Base-by-base conservation (phyloP, 2,329 filamentous ascomycete species). In the Verticillium klebahnii region DNA sequence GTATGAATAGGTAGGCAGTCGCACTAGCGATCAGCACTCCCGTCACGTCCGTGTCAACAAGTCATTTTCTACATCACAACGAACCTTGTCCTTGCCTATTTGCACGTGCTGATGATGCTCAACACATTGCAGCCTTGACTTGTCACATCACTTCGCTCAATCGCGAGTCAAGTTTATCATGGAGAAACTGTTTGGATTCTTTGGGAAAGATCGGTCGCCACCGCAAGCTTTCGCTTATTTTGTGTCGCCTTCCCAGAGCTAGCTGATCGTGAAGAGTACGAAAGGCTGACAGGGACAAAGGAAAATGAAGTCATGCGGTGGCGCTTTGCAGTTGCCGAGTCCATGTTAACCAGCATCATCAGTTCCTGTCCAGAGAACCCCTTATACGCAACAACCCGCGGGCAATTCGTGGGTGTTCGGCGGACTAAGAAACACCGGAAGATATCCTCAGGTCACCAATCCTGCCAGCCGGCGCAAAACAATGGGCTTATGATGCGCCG, bases 361-460 rank as follows among this genome's bases (percentile, higher is more conserved):
- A 75, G 74, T 71, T 63, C 70, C 72, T 71, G 72, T 77, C 77
- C 75, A 80, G 75, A 78, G 77, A 77, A 69, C 73, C 70, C 71
- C 72, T 71, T 72, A 73, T 69, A 71, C 72, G 71, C 71, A 75
- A 76, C 72, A 73, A 78, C 75, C 75, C 74, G 74, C 71, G 73
- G 72, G 73, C 74, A 70, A 72, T 72, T 69, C 69, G 69, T 72
- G 68, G 67, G 69, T 70, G 73, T 72, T 66, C 72, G 70, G 73
- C 68, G 69, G 69, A 70, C 70, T 67, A 68, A 71, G 65, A 70
- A 69, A 71, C 72, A 73, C 73, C 70, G 70, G 71, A 70, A 69
- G 67, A 62, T 62, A 68, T 69, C 65, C 69, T 29, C 25, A 58
- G 34, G 56, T 45, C 34, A 69, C 69, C 67, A 68, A 68, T 67